These are phyloP conservation scores for Harringtonia aguacate DNA, from an alignment of 2,329 filamentous ascomycete species.

Conservation along the genomic window DNA sequence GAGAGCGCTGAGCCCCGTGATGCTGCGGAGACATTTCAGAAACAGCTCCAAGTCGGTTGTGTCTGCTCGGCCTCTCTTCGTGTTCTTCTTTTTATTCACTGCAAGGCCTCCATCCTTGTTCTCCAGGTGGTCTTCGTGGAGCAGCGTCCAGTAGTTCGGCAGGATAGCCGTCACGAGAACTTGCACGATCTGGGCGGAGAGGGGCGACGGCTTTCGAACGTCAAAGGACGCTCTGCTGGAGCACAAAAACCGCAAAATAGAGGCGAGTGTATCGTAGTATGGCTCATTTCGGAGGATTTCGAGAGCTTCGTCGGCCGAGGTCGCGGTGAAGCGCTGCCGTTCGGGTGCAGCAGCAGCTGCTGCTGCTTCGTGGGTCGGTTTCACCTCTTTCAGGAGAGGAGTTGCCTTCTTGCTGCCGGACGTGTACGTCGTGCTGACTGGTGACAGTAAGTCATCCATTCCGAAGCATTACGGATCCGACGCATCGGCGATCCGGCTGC, in stretches of 20 bases:
- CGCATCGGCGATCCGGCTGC: background rate
- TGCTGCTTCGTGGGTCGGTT: slow-evolving; percentile 6
- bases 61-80: slow-evolving; percentile 18
- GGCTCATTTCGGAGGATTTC: slow-evolving; percentile 52
- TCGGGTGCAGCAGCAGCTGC: background rate
- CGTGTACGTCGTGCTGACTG: slow-evolving; percentile 39
- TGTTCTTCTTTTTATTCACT: slow-evolving; percentile 6
- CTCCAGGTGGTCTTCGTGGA: slow-evolving; percentile 35
- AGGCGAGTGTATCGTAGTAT: slow-evolving; percentile 43
- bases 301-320: slow-evolving; percentile 41
- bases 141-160: slow-evolving; percentile 69
- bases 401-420: slow-evolving; percentile 26
- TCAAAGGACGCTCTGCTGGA: slow-evolving; percentile 31
- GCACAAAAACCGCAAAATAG: slow-evolving; percentile 41
- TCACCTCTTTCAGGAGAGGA: slow-evolving; percentile 28
- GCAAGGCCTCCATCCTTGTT: slow-evolving; percentile 4
- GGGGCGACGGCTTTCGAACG: slow-evolving; percentile 52
- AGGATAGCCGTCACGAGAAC: slow-evolving; percentile 62
- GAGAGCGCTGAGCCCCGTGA: slow-evolving; percentile 69
- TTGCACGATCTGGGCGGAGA: slow-evolving; percentile 65
- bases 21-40: slow-evolving; percentile 55
- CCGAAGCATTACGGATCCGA: background rate
- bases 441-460: slow-evolving; percentile 48
- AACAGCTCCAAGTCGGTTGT: slow-evolving; percentile 44
- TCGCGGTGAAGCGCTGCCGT: slow-evolving; percentile 4